phyloP scores from a whole-genome alignment of 768 basidiomycete species.

The Guyanaporus albipodus region DNA sequence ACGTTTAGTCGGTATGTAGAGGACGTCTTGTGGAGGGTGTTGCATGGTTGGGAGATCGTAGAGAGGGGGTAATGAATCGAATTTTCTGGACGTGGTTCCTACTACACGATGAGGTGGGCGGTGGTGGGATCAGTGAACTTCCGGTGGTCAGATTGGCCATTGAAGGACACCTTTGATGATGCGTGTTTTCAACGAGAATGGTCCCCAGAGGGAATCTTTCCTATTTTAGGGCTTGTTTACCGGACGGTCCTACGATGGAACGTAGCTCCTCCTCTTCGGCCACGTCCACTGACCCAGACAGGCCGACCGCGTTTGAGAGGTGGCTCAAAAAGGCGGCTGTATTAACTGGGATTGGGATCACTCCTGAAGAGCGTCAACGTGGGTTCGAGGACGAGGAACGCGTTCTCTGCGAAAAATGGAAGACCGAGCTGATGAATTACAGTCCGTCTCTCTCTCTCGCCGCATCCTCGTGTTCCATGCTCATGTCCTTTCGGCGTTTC shows the following conservation, averaged over 20 bases:
- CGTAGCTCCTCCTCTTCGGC: slow-evolving; percentile 18
- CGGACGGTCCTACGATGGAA: slow-evolving; percentile 27
- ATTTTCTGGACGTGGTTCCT: no score
- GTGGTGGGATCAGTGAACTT: no score
- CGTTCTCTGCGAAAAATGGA: slow-evolving; percentile 64
- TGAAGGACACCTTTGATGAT: no score
- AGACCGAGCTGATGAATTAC: slow-evolving; percentile 60
- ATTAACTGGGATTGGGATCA: slow-evolving; percentile 50
- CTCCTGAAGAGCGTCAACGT: slow-evolving; percentile 39
- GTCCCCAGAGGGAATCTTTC: no score
- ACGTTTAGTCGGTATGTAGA: slow-evolving; percentile 71
- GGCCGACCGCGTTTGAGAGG: slow-evolving; percentile 38
- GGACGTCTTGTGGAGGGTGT: slow-evolving; percentile 63
- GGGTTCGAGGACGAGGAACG: slow-evolving; percentile 35
- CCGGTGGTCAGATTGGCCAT: no score
- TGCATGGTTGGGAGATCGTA: slow-evolving; percentile 50
- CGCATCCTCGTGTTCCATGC: slow-evolving; percentile 6
- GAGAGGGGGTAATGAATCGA: slow-evolving; percentile 48
- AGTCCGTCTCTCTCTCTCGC: slow-evolving; percentile 47
- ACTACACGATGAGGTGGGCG: no score
- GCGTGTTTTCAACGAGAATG: no score
- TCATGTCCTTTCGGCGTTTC: slow-evolving; percentile 9
- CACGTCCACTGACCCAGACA: slow-evolving; percentile 21
- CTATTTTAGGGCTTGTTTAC: slow-evolving; percentile 1
- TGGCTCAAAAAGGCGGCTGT: slow-evolving; percentile 49